Evolutionary conservation across 208 protist species (phyloP).

Genomic region (Angomonas ambiguus): DNA sequence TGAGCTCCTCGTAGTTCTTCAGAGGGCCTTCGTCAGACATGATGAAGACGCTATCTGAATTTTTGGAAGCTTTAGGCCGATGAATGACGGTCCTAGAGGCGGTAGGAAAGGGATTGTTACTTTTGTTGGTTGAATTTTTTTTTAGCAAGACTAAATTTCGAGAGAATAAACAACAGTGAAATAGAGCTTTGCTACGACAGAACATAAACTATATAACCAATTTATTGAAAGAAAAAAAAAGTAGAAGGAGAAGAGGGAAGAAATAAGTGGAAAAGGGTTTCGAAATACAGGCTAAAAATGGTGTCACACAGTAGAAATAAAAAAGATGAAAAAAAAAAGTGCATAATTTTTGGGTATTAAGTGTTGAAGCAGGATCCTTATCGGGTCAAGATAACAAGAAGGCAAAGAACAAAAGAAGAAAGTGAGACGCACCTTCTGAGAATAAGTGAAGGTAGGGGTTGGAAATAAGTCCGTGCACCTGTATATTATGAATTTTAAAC

Average conservation of each 20-base stretch:
- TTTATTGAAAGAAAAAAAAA: slow-evolving; percentile 8
- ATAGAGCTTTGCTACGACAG: not conserved
- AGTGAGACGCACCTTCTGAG: not conserved
- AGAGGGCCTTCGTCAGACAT: slow-evolving; percentile 24
- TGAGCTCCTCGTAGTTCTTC: slow-evolving; percentile 77
- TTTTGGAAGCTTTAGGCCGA: not conserved
- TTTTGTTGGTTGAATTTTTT: slow-evolving; percentile 37
- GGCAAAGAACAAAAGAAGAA: not conserved
- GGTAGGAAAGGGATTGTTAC: slow-evolving; percentile 35
- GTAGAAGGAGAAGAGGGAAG: not conserved
- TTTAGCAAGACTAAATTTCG: slow-evolving; percentile 19
- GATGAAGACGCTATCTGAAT: slow-evolving; percentile 1
- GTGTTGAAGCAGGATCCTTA: too few relatives aligned
- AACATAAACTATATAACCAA: too few relatives aligned
- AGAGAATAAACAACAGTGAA: slow-evolving; percentile 15
- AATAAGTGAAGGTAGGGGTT: slow-evolving; percentile 5
- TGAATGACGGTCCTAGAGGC: slow-evolving; percentile 39
- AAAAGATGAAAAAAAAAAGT: too few relatives aligned
- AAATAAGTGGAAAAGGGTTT: too few relatives aligned
- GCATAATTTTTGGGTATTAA: too few relatives aligned
- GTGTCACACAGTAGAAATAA: too few relatives aligned
- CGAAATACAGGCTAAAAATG: too few relatives aligned
- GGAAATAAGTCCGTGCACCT: too few relatives aligned
- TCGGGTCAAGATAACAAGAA: not conserved
- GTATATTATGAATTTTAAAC: too few relatives aligned